phyloP scores from a whole-genome alignment of 148 eudicot species.

The Heliosperma pusillum region DNA sequence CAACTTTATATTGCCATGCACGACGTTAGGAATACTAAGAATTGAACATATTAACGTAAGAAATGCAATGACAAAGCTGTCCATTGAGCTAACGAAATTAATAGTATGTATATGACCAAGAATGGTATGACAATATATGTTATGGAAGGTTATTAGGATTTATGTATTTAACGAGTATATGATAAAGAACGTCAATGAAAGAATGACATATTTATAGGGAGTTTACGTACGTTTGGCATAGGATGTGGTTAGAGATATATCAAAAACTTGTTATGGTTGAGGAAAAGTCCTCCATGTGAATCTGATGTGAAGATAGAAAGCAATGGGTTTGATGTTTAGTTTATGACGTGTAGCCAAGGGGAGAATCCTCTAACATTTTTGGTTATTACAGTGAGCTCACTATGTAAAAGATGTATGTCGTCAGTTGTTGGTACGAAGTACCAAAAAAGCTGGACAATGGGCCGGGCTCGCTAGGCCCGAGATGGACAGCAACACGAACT shows the following conservation, averaged over 20 bases:
- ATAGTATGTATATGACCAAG: not conserved
- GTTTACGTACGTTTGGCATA: not conserved
- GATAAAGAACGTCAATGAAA: not conserved
- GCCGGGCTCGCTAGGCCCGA: too few relatives aligned
- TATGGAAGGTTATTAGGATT: not conserved
- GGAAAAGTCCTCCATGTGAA: slow-evolving; percentile 21
- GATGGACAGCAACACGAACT: too few relatives aligned
- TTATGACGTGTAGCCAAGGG: slow-evolving; percentile 13
- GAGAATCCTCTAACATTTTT: slow-evolving; percentile 4
- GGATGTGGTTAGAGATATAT: slow-evolving; percentile 16
- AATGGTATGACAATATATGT: not conserved
- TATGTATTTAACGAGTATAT: not conserved
- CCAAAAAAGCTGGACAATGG: too few relatives aligned
- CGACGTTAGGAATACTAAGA: slow-evolving; percentile 1
- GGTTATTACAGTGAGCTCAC: not conserved
- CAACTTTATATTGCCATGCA: slow-evolving; percentile 30
- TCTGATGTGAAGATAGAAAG: slow-evolving; percentile 19
- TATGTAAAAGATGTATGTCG: not conserved
- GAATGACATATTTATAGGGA: slow-evolving; percentile 12
- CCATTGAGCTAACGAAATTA: not conserved
- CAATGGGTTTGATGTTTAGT: not conserved
- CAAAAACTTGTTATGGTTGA: slow-evolving; percentile 5
- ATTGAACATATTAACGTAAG: slow-evolving; percentile 13
- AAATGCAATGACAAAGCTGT: not conserved
- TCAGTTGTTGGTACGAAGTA: too few relatives aligned